Evolutionary conservation across 2,329 filamentous ascomycete species (phyloP), one percentile per base, ranked within the genome.

Genomic region (Arthroderma uncinatum): DNA sequence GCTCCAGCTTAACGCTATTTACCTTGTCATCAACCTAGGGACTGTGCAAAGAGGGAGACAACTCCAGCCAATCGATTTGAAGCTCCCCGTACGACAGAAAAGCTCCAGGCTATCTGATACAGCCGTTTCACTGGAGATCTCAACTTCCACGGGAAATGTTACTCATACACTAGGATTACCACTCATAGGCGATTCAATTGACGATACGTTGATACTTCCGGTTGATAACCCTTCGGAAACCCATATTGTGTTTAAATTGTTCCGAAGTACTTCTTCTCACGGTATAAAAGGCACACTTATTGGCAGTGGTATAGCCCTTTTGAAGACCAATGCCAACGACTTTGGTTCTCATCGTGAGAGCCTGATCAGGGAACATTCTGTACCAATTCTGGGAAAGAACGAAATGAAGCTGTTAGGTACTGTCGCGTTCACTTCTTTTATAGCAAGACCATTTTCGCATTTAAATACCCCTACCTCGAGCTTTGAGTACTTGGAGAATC

Each of bases 351-450:
- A 61, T 1, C 62, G 68, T 23, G 68, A 72, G 59, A 69, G 65
- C 40, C 62, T 73, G 48, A 62, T 69, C 39, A 67, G 69, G 28
- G 65, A 70, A 53, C 63, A 64, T 7, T 67, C 64, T 0, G 61
- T 72, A n/a, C 64, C 68, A 1, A 66, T 73, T 54, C 54, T 72
- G 6, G 61, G 66, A 37, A 70, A 58, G 34, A 58, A 65, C 4
- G 66, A 62, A 1, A 63, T 69, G 60, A 56, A 63, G 14, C 60
- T 62, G 28, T 57, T 68, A 3, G 71, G 71, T 2, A 68, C 64
- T 0, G 62, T 73, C 5, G 65, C 70, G 23, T 69, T 73, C 40
- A 72, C 67, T 14, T 69, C 63, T 54, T 56, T 72, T 2, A 63
- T 73, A 21, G 65, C 61, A 0, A 65, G 52, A 16, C 64, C 65